These are phyloP conservation scores for Lupinus albus DNA, from an alignment of 306 rosid genomes.

Conservation along the genomic window DNA sequence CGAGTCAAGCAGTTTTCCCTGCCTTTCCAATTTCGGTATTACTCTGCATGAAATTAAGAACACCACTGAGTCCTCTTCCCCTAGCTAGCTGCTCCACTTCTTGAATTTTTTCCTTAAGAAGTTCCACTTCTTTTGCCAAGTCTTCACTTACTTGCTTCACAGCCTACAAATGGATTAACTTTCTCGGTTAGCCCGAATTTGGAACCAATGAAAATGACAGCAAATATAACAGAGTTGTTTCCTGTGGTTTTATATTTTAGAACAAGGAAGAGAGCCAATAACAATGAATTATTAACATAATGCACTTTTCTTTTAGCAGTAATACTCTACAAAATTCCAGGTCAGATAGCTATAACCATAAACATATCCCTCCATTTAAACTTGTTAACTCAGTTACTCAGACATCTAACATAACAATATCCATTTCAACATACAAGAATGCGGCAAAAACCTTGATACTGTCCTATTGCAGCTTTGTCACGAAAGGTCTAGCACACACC, in stretches of 20 bases:
- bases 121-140: slow-evolving; percentile 64
- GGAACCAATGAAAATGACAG: slow-evolving; percentile 14
- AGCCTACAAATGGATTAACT: slow-evolving; percentile 49
- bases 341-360: slow-evolving; percentile 29
- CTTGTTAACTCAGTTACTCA: slow-evolving; percentile 1
- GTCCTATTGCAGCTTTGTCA: slow-evolving; percentile 25
- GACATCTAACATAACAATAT: slow-evolving; percentile 13
- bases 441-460: slow-evolving; percentile 25
- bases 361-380: slow-evolving; percentile 9
- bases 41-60: slow-evolving; percentile 57
- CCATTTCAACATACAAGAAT: slow-evolving; percentile 11
- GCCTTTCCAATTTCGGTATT: slow-evolving; percentile 49
- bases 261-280: slow-evolving; percentile 2
- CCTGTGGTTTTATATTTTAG: not conserved
- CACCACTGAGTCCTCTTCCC: slow-evolving; percentile 73
- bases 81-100: slow-evolving; percentile 75
- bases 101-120: slow-evolving; percentile 58
- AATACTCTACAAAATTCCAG: slow-evolving; percentile 15
- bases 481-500: not conserved
- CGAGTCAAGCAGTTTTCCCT: slow-evolving; percentile 62
- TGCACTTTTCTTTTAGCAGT: slow-evolving; percentile 26
- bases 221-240: slow-evolving; percentile 12
- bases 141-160: slow-evolving; percentile 63
- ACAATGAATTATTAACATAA: not conserved
- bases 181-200: slow-evolving; percentile 33